These are phyloP conservation scores for Plenodomus lindquistii DNA, from an alignment of 2,329 filamentous ascomycete genomes.

Conservation along the genomic window DNA sequence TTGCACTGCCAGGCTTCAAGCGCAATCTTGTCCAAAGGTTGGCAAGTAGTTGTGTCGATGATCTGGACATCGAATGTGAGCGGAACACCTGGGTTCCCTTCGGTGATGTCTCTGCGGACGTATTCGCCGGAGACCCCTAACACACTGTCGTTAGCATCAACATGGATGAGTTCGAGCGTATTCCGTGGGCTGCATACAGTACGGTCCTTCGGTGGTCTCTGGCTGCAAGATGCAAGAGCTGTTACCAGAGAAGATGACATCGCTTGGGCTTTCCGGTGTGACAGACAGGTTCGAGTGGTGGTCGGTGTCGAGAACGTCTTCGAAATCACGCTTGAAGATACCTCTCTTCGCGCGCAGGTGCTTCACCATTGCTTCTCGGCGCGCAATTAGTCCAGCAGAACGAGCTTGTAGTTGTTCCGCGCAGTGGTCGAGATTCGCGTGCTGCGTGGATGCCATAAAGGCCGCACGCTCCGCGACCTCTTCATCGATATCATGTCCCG, in stretches of 20 bases:
- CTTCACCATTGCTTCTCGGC: slow-evolving; percentile 44
- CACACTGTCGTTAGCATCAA: slow-evolving; percentile 56
- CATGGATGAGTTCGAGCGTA: slow-evolving; percentile 51
- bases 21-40: slow-evolving; percentile 53
- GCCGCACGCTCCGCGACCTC: slow-evolving; percentile 21
- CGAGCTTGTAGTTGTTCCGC: slow-evolving; percentile 42
- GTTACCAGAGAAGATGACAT: slow-evolving; percentile 25
- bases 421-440: slow-evolving; percentile 44
- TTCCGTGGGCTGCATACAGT: slow-evolving; percentile 44
- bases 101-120: slow-evolving; percentile 54
- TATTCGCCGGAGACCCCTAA: slow-evolving; percentile 55
- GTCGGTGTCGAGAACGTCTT: slow-evolving; percentile 22
- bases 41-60: slow-evolving; percentile 59
- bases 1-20: slow-evolving; percentile 60
- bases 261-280: slow-evolving; percentile 12
- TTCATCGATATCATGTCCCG: slow-evolving; percentile 12
- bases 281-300: slow-evolving; percentile 24
- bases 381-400: slow-evolving; percentile 36
- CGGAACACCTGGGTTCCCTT: slow-evolving; percentile 54
- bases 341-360: slow-evolving; percentile 38
- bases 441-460: slow-evolving; percentile 31
- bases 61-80: slow-evolving; percentile 58
- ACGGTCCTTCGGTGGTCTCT: slow-evolving; percentile 29
- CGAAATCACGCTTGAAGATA: slow-evolving; percentile 16
- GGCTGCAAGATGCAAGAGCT: slow-evolving; percentile 30